Evolutionary conservation across 2,329 filamentous ascomycete genomes (phyloP), one percentile per base, ranked within the genome.

Genomic region (Ciborinia camelliae): DNA sequence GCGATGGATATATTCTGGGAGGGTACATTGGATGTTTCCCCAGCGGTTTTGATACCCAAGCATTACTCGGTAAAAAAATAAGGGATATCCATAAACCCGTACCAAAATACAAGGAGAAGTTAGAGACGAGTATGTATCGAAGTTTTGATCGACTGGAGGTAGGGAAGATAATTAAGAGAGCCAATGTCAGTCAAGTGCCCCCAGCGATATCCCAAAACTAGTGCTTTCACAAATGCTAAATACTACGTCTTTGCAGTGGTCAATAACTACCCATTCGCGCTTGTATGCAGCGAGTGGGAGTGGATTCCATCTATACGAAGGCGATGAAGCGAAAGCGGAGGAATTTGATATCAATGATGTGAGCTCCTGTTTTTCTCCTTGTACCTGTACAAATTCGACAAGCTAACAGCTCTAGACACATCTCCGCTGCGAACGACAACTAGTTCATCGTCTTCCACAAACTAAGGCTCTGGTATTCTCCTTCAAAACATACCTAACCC

Each of bases 401-500:
- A 45, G 20, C 39, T 66, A 45, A 62, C 26, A 18, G 20, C n/a
- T 7, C 1, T 43, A 75, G 79, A 81, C 80, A 0, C 74, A 78
- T 47, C 62, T 89, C 28, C 77, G 86, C 4, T 83, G 79, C 68
- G 86, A 89, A 74, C 76, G 84, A 39, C 86, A 89, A 77, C 86
- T 84, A 0, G 73, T 89, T 41, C 84, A 87, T 75, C 79, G 86
- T 1, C 73, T 89, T 32, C 84, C 84, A 4, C 68, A 75, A 55
- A 82, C 79, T 0, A 77, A 78, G 61, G 84, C 84, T 9, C 58
- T 88, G 26, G 79, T 87, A 0, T 89, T 89, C 75, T 80, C 78
- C 0, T 84, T 88, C 73, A 86, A 87, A 74, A 88, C 86, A 20
- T 88, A 87, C 73, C 76, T 80, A 65, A 87, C 88, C 73, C 79